phyloP scores from a whole-genome alignment of 2,329 filamentous ascomycete genomes.

The Curvularia eragrostidis region DNA sequence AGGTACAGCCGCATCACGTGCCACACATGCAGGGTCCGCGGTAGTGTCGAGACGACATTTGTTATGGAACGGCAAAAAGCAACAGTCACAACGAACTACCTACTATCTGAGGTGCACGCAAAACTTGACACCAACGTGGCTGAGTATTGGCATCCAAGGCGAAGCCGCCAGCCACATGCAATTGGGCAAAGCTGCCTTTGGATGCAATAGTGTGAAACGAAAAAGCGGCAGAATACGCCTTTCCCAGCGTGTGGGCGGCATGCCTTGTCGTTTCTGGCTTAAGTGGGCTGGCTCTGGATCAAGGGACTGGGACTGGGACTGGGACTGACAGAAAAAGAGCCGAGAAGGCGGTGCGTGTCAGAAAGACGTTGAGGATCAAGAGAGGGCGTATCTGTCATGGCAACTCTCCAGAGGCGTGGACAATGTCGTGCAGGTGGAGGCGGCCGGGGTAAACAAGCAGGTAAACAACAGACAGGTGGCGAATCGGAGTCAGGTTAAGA shows the following conservation, averaged over 20 bases:
- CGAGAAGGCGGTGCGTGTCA: background rate
- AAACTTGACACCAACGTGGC: background rate
- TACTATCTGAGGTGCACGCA: background rate
- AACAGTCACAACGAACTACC: background rate
- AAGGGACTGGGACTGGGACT: too few species aligned
- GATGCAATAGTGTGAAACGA: background rate
- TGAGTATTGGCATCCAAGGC: background rate
- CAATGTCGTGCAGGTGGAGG: conserved; percentile 2
- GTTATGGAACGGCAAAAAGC: conserved; percentile 1
- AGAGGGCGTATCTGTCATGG: background rate
- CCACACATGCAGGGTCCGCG: conserved; percentile 15
- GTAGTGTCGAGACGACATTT: background rate
- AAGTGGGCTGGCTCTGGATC: too few species aligned
- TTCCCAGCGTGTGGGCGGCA: background rate
- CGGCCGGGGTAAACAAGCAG: background rate
- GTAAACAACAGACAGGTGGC: too few species aligned
- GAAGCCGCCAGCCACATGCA: background rate
- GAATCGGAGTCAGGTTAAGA: conserved; percentile 32
- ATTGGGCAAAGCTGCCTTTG: background rate
- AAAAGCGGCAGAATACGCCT: background rate
- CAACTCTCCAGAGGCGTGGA: conserved; percentile 9
- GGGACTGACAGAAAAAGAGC: conserved; percentile 3
- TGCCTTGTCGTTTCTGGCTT: too few species aligned
- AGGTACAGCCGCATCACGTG: conserved; percentile 22
- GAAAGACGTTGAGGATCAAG: conserved; percentile 5